Percentiles rank a stretch among this genome's conserved stretches.
Conservation (phyloP, 148 eudicot genomes). For the Pharnaceum exiguum region DNA sequence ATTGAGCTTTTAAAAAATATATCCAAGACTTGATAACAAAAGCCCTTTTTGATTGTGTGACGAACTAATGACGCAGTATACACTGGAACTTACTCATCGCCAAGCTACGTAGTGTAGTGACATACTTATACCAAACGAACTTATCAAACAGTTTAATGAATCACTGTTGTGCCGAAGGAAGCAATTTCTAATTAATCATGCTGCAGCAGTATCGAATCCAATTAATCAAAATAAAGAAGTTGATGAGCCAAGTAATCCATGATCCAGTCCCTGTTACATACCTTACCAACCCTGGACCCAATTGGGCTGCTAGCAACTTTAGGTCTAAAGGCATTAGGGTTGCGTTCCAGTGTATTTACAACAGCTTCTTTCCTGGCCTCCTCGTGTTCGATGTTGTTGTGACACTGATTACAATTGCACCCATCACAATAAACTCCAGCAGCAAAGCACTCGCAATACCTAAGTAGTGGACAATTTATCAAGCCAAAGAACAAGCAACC, state of each 20-base stretch:
- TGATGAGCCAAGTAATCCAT: background rate
- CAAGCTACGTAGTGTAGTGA: too few species aligned
- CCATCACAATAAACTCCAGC: conserved; percentile 70
- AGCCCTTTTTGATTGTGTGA: too few species aligned
- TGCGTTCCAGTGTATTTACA: conserved; percentile 52
- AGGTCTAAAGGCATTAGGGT: conserved; percentile 71
- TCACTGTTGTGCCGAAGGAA: too few species aligned
- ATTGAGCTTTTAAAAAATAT: too few species aligned
- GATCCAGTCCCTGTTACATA: conserved; percentile 20
- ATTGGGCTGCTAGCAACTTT: conserved; percentile 67
- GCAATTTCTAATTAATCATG: too few species aligned
- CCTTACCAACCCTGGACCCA: conserved; percentile 41
- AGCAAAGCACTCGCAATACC: conserved; percentile 92
- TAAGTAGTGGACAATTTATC: conserved; percentile 21
- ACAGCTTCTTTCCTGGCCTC: conserved; percentile 53
- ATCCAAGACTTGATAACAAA: too few species aligned
- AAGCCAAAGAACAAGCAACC: background rate
- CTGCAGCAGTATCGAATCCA: background rate
- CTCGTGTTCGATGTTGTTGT: conserved; percentile 54
- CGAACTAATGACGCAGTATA: too few species aligned
- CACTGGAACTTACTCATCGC: too few species aligned
- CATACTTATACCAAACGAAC: too few species aligned
- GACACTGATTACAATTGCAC: conserved; percentile 71
- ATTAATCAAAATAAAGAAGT: background rate
- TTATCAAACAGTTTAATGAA: too few species aligned